Percentiles rank a stretch among this genome's conserved stretches.
Conservation (phyloP, 805 yeast genomes). For the Pichia eremophila region DNA sequence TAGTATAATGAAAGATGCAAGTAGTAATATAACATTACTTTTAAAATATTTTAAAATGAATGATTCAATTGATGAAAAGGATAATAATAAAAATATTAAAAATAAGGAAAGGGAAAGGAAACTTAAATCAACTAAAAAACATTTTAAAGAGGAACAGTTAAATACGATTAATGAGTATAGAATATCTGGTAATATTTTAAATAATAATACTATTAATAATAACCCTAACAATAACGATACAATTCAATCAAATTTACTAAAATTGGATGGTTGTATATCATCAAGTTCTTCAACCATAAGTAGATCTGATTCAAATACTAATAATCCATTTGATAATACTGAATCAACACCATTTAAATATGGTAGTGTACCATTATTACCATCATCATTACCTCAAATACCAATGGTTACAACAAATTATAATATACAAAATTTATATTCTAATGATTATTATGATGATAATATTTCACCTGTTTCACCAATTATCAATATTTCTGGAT, state of each 20-base stretch:
- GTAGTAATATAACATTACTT: constrained; percentile 25
- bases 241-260: no score
- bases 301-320: neutral
- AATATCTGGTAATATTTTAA: no score
- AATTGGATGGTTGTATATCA: no score
- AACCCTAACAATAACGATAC: no score
- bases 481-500: no score
- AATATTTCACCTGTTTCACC: no score
- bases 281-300: neutral
- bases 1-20: constrained; percentile 25
- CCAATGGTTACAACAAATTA: neutral
- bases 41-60: constrained; percentile 11
- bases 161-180: no score
- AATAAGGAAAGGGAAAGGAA: no score
- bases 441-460: no score
- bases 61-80: neutral
- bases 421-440: neutral
- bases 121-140: no score
- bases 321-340: neutral
- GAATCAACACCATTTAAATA: neutral
- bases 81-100: neutral
- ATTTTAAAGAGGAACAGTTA: no score
- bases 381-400: neutral
- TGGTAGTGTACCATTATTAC: neutral
- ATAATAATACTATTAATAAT: no score